Base-by-base conservation (phyloP, 2,329 filamentous ascomycete species). In the Claviceps quebecensis region DNA sequence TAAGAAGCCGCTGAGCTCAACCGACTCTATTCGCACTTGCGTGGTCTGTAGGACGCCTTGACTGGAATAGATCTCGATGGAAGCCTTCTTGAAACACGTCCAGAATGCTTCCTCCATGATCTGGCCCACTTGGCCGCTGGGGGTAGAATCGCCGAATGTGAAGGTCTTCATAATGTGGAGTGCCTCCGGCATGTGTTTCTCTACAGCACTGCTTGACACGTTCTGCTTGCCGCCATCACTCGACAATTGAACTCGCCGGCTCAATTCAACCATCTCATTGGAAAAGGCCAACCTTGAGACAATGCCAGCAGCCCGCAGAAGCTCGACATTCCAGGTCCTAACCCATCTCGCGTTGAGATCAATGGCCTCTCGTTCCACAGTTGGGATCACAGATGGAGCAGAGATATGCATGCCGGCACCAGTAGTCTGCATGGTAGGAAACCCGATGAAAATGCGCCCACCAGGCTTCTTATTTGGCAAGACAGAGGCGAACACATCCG, bases 301-400 rank as follows among this genome's bases (percentile, higher is more conserved):
- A 57, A 98, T 89, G 41, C 93, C 93, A 17, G 91, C 87, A 34
- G 90, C 86, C 44, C 91, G 81, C 40, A 98, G 74, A 74, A 98
- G 87, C 64, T 97, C 93, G 22, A 87, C 76, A 60, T 98, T 98
- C 94, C 93, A 98, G 16, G 83, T 88, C 55, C 89, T 84, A 16
- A 98, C 91, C 74, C 89, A 95, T 52, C 90, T 81, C 16, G 93
- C 94, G 64, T 98, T 97, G 56, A 98, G 74, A 66, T 98, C 93
- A 53, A 98, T 95, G 50, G 88, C 93, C 64, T 98, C 93, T 63
- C 93, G 82, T 67, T 98, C 93, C 2, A 98, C 94, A 0, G 93
- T 98, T 0, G 93, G 93, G 52, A 98, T 98, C 14, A 98, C 83
- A 0, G 91, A 96, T 1, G 90, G 93, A 0, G 93, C 93, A 13